phyloP scores from a whole-genome alignment of 306 rosid species.

The Gastrolobium villosum region DNA sequence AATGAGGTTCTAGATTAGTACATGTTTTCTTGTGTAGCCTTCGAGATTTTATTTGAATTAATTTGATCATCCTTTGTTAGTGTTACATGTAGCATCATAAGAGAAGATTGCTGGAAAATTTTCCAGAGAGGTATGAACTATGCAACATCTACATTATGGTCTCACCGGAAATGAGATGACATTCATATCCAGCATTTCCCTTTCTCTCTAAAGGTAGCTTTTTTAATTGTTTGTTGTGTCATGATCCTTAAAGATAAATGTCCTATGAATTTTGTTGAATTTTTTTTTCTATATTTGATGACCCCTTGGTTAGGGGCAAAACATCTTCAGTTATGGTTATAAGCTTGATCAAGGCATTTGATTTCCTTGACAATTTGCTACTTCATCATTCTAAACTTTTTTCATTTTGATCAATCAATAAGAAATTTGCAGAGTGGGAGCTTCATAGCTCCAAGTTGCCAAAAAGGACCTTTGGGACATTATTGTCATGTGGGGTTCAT shows the following conservation, averaged over 20 bases:
- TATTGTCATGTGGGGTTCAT: conserved; percentile 7
- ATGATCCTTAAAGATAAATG: neutral
- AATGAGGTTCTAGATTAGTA: neutral
- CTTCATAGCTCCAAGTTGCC: no score
- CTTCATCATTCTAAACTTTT: conserved; percentile 1
- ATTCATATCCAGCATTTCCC: neutral
- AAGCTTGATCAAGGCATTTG: neutral
- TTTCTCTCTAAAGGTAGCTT: neutral
- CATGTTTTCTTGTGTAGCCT: conserved; percentile 2
- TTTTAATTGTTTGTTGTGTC: conserved; percentile 10
- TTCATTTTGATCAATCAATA: conserved; percentile 2
- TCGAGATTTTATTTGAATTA: conserved; percentile 15
- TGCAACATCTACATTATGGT: neutral
- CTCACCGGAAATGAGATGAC: conserved; percentile 1
- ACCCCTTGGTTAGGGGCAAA: conserved; percentile 11
- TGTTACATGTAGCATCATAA: neutral
- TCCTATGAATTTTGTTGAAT: neutral
- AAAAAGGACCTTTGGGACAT: conserved; percentile 4
- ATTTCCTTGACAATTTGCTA: conserved; percentile 15
- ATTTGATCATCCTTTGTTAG: conserved; percentile 33
- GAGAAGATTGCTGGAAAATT: neutral
- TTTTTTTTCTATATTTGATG: conserved; percentile 7
- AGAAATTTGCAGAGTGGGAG: neutral
- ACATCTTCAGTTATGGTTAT: conserved; percentile 4
- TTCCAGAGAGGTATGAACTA: neutral